Percentiles rank a stretch among this genome's conserved stretches.
phyloP scores from a whole-genome alignment of 2,329 filamentous ascomycete genomes.

The Trichophyton equinum region DNA sequence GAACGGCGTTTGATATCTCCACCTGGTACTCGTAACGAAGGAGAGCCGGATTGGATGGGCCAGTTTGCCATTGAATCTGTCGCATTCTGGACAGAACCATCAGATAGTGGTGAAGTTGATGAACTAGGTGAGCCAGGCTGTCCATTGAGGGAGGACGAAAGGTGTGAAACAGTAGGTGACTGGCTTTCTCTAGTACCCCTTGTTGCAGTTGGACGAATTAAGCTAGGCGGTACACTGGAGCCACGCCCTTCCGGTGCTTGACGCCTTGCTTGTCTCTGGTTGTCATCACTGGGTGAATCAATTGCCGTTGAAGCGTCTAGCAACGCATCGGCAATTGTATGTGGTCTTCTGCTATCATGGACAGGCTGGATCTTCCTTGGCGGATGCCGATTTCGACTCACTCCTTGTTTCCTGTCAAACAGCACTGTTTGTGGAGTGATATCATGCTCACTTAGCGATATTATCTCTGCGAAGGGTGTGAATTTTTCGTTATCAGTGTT shows the following conservation, averaged over 20 bases:
- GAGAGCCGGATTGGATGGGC: constrained; percentile 17
- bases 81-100: constrained; percentile 18
- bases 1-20: constrained; percentile 29
- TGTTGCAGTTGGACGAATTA: constrained; percentile 12
- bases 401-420: constrained; percentile 63
- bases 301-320: constrained; percentile 85
- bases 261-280: constrained; percentile 29
- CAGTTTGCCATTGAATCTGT: constrained; percentile 19
- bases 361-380: constrained; percentile 19
- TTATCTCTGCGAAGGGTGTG: constrained; percentile 49
- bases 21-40: constrained; percentile 15
- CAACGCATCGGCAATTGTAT: constrained; percentile 81
- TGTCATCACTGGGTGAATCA: constrained; percentile 47
- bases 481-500: constrained; percentile 26
- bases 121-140: constrained; percentile 22
- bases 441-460: constrained; percentile 61
- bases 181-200: neutral
- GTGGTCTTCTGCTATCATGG: constrained; percentile 37
- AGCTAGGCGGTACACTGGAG: constrained; percentile 14
- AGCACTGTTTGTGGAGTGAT: constrained; percentile 81
- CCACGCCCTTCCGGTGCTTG: constrained; percentile 31
- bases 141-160: constrained; percentile 26
- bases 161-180: constrained; percentile 18
- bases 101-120: constrained; percentile 22
- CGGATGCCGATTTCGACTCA: constrained; percentile 23